Evolutionary conservation across 768 basidiomycete species (phyloP).

Genomic region (Boletus sensibilis): DNA sequence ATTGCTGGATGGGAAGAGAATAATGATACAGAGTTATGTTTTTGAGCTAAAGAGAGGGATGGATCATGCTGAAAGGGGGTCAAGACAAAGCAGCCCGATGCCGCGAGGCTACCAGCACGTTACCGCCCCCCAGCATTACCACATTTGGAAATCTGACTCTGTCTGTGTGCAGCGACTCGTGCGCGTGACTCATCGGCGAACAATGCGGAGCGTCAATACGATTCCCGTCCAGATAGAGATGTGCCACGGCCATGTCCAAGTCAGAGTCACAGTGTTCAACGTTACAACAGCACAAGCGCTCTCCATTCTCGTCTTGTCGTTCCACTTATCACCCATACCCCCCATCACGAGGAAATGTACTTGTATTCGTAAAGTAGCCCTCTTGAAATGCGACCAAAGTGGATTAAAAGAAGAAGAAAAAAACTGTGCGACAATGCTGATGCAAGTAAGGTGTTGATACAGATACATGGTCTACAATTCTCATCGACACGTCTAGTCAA

Average conservation of each 20-base stretch:
- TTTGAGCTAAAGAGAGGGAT: constrained; percentile 25
- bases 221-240: not conserved
- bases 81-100: constrained; percentile 25
- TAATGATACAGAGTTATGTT: constrained; percentile 34
- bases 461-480: constrained; percentile 19
- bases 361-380: constrained; percentile 18
- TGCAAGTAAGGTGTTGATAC: constrained; percentile 28
- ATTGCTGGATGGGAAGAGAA: constrained; percentile 24
- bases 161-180: not conserved
- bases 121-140: constrained; percentile 8
- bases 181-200: constrained; percentile 13
- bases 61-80: constrained; percentile 26
- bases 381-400: constrained; percentile 27
- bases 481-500: constrained; percentile 54
- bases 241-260: not conserved
- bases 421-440: constrained; percentile 24
- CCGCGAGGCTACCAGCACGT: constrained; percentile 24
- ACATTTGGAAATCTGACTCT: constrained; percentile 29
- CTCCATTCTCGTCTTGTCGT: no score
- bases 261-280: no score
- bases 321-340: not conserved
- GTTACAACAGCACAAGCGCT: no score
- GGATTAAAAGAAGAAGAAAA: constrained; percentile 18
- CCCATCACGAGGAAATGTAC: not conserved
- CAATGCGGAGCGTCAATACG: constrained; percentile 26